Conservation (phyloP, 352 stramenopile species). For the Lagenidium giganteum region DNA sequence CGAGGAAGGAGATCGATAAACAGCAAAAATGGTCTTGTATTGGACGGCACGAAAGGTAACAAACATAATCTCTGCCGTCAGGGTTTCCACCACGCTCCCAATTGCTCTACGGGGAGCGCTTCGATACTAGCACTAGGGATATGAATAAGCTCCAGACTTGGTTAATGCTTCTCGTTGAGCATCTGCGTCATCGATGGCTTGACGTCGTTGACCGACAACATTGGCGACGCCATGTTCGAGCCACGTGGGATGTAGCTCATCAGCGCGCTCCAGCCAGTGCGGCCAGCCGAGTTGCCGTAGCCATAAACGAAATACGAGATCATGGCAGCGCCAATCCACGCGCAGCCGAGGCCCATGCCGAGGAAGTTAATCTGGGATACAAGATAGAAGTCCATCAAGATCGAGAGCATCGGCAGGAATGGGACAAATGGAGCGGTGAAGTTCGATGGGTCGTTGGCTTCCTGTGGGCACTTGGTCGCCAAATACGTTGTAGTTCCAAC, state of each 20-base stretch:
- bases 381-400: constrained; percentile 70
- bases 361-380: constrained; percentile 47
- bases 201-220: constrained; percentile 52
- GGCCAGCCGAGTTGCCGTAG: constrained; percentile 59
- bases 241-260: constrained; percentile 44
- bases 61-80: too few species aligned
- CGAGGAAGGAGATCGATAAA: too few species aligned
- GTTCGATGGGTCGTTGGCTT: constrained; percentile 32
- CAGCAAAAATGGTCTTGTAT: too few species aligned
- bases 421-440: constrained; percentile 64
- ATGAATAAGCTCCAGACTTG: too few species aligned
- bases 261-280: constrained; percentile 51
- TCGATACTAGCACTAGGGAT: too few species aligned
- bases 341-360: constrained; percentile 41
- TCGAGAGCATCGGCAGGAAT: constrained; percentile 47
- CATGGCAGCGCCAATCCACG: constrained; percentile 50
- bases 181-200: constrained; percentile 19
- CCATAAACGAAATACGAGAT: constrained; percentile 79
- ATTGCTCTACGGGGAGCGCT: too few species aligned
- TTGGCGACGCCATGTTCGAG: too few species aligned
- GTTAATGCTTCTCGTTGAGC: constrained; percentile 33
- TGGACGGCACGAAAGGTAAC: too few species aligned
- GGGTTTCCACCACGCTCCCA: too few species aligned
- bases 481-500: constrained; percentile 25
- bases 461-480: constrained; percentile 57